Conservation (phyloP, 306 rosid genomes). For the Malus orientalis region DNA sequence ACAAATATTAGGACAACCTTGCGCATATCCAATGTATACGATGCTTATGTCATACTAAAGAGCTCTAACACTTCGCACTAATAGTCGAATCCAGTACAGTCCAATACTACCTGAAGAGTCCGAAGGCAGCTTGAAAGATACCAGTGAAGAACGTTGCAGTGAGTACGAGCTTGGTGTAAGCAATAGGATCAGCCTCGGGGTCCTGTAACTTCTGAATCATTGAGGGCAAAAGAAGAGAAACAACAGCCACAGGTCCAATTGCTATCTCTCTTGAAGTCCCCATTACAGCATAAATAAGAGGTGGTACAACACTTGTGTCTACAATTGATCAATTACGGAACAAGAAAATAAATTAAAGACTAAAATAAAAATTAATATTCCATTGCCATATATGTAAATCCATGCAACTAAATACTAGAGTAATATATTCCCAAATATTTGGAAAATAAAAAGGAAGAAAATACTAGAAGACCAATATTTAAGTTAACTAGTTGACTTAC, state of each 20-base stretch:
- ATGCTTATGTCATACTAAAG: not conserved
- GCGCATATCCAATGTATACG: not conserved
- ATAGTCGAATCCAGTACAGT: not conserved
- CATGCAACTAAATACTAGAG: too few species aligned
- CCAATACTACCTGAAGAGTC: conserved; percentile 50
- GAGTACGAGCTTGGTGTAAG: conserved; percentile 55
- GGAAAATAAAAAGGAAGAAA: not conserved
- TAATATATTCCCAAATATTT: too few species aligned
- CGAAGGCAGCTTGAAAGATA: conserved; percentile 66
- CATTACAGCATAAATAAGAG: conserved; percentile 79
- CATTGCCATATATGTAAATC: too few species aligned
- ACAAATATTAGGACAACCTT: not conserved
- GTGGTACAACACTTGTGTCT: conserved; percentile 94
- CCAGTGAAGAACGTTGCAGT: conserved; percentile 78
- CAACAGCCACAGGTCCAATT: conserved; percentile 86
- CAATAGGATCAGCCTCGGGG: conserved; percentile 51
- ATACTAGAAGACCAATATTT: not conserved
- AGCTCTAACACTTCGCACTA: not conserved
- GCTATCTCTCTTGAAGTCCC: conserved; percentile 84
- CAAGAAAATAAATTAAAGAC: too few species aligned
- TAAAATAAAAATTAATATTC: too few species aligned
- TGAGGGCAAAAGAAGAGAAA: conserved; percentile 64
- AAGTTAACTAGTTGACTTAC: conserved; percentile 38
- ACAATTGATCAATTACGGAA: not conserved
- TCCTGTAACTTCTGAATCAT: conserved; percentile 55